phyloP scores from a whole-genome alignment of 345 rosid genomes.

The Arabidopsis suecica region DNA sequence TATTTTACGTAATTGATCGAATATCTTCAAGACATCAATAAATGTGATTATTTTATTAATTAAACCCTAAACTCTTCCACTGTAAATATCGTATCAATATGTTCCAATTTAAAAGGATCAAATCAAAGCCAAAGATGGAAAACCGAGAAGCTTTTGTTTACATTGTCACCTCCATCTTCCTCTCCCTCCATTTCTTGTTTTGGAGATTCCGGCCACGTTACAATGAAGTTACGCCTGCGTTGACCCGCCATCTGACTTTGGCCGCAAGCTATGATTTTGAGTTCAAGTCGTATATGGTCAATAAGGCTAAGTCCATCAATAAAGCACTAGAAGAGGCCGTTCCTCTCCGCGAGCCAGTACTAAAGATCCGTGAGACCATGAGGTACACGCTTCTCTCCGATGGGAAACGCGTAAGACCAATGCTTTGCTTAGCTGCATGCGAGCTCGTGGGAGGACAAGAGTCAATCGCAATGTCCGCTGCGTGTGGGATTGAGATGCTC shows the following conservation, averaged over 20 bases:
- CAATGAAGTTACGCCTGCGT: background rate
- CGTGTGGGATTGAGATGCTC: constrained; percentile 80
- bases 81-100: background rate
- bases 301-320: constrained; percentile 60
- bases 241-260: background rate
- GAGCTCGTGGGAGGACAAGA: constrained; percentile 74
- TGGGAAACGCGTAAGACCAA: constrained; percentile 76
- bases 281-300: constrained; percentile 67
- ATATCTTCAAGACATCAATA: background rate
- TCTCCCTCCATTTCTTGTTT: constrained; percentile 15
- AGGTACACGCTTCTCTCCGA: constrained; percentile 79
- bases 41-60: background rate
- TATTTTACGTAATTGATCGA: background rate
- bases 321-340: constrained; percentile 69
- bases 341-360: constrained; percentile 54
- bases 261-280: constrained; percentile 36
- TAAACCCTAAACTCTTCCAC: background rate
- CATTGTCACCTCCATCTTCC: constrained; percentile 21
- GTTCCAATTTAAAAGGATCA: background rate
- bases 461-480: constrained; percentile 67
- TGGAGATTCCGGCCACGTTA: constrained; percentile 18
- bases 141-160: constrained; percentile 11
- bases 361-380: constrained; percentile 84
- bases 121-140: constrained; percentile 20
- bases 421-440: constrained; percentile 77